Evolutionary conservation across 441 rosid species (phyloP).

Genomic region (Jatropha multifida): DNA sequence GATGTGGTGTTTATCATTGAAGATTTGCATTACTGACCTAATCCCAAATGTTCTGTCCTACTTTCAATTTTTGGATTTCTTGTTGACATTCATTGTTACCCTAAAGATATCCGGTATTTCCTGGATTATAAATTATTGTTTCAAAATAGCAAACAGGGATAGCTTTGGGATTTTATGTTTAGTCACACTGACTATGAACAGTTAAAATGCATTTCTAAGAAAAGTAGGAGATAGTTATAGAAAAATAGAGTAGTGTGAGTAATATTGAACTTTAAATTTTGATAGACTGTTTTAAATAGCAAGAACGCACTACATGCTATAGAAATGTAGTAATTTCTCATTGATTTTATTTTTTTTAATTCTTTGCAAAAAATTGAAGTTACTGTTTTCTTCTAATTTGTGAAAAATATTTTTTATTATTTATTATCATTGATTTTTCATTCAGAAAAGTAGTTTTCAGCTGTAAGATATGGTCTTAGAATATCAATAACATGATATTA

Average conservation of each 20-base stretch:
- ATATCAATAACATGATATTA: background rate
- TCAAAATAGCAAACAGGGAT: background rate
- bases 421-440: background rate
- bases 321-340: background rate
- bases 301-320: background rate
- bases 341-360: background rate
- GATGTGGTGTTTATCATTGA: background rate
- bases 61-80: background rate
- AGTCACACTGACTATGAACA: constrained; percentile 1
- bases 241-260: background rate
- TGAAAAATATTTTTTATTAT: background rate
- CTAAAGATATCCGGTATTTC: background rate
- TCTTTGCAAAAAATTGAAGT: background rate
- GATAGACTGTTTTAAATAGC: background rate
- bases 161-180: background rate
- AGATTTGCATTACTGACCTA: background rate
- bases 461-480: background rate
- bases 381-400: background rate
- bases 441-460: background rate
- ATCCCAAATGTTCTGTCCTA: background rate
- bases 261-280: background rate
- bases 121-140: background rate
- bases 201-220: background rate
- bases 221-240: background rate
- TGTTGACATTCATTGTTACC: background rate